A percentile compares a stretch with the other conserved stretches of the same genome.
Conservation (phyloP, 345 rosid genomes). For the Acer saccharum region DNA sequence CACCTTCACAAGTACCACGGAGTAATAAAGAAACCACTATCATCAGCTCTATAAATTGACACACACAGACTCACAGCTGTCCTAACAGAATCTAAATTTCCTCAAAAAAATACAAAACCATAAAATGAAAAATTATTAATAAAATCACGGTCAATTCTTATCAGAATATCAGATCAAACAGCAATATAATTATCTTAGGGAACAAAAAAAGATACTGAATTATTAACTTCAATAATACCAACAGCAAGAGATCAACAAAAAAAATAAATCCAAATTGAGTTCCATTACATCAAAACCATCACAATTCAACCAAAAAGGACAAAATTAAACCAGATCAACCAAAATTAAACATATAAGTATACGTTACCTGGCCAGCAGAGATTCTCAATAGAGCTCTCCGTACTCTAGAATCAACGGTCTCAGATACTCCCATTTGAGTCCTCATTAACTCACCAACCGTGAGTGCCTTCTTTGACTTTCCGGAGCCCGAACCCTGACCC, state of each 20-base stretch:
- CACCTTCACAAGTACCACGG: neutral
- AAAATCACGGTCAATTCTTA: neutral
- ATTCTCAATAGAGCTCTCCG: conserved; percentile 86
- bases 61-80: neutral
- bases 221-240: neutral
- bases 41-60: neutral
- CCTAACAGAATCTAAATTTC: neutral
- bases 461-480: conserved; percentile 58
- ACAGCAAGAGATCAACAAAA: neutral
- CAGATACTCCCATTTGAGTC: conserved; percentile 84
- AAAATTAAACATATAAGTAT: conserved; percentile 5
- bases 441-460: conserved; percentile 95
- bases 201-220: neutral
- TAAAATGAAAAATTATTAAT: neutral
- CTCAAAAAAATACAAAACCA: neutral
- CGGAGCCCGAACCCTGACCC: conserved; percentile 57
- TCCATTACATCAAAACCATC: conserved; percentile 5
- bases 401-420: conserved; percentile 78
- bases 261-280: neutral
- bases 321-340: conserved; percentile 24
- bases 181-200: too few relatives aligned
- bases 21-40: neutral
- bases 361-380: conserved; percentile 78
- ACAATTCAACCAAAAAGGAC: neutral
- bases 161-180: conserved; percentile 10